A percentile compares a stretch with the other conserved stretches of the same genome.
Evolutionary conservation across 2,329 filamentous ascomycete genomes (phyloP).

Genomic region (Fusarium sp.): DNA sequence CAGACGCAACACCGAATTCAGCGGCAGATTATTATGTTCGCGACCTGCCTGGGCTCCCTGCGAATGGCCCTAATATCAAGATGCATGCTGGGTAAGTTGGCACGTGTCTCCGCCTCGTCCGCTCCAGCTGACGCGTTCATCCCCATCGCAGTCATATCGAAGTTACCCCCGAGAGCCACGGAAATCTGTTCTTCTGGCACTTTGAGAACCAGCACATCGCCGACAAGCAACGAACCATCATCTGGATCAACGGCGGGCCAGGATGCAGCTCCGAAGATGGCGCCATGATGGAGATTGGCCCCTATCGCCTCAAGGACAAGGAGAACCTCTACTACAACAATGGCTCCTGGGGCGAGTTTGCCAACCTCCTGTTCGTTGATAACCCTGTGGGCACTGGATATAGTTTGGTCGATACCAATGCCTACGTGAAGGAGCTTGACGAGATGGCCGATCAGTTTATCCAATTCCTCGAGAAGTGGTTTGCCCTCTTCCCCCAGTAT

Average conservation of each 20-base stretch:
- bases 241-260: slow-evolving; percentile 97
- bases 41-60: slow-evolving; percentile 82
- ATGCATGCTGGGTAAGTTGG: slow-evolving; percentile 93
- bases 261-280: slow-evolving; percentile 98
- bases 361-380: slow-evolving; percentile 95
- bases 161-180: slow-evolving; percentile 81
- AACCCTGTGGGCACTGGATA: slow-evolving; percentile 96
- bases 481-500: slow-evolving; percentile 88
- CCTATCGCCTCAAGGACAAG: slow-evolving; percentile 83
- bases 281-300: slow-evolving; percentile 93
- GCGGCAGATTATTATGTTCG: slow-evolving; percentile 87
- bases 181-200: slow-evolving; percentile 98
- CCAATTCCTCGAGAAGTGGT: slow-evolving; percentile 90
- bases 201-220: slow-evolving; percentile 96
- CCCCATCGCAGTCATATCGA: slow-evolving; percentile 77
- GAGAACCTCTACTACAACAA: slow-evolving; percentile 78
- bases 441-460: slow-evolving; percentile 92
- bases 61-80: slow-evolving; percentile 75
- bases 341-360: slow-evolving; percentile 98
- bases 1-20: slow-evolving; percentile 43
- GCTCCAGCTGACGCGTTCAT: slow-evolving; percentile 37
- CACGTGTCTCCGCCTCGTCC: slow-evolving; percentile 1
- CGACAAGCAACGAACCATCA: slow-evolving; percentile 85
- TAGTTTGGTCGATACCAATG: slow-evolving; percentile 92
- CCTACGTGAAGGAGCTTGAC: slow-evolving; percentile 82